Evolutionary conservation across 2,329 filamentous ascomycete genomes (phyloP), one percentile per base, ranked within the genome.

Genomic region (Capronia epimyces): DNA sequence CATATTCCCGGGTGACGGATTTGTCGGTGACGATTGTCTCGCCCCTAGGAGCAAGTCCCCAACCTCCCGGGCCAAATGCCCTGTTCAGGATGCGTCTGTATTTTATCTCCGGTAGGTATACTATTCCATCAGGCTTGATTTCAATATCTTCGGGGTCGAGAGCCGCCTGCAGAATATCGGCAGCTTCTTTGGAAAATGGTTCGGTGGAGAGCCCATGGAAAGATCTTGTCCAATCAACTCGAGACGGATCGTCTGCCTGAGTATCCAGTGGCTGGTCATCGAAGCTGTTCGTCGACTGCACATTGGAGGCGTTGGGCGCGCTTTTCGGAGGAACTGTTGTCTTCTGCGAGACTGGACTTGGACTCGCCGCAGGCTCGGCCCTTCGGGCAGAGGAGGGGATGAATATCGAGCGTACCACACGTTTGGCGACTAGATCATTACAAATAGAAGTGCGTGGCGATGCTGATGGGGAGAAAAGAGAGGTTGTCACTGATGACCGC

Each of bases 91-190:
- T 91, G 57, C 91, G 77, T 39, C 93, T 77, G 72, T 98, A 98
- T 73, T 97, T 96, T 75, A 98, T 97, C 76, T 98, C 93, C 10
- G 93, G 93, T 52, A 98, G 75, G 68, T 97, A 98, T 53, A 97
- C 75, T 61, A 98, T 91, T 27, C 93, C 93, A 72, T 98, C 93
- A 25, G 93, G 91, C 75, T 98, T 98, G 66, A 98, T 86, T 74
- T 98, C 93, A 49, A 98, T 83, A 69, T 97, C 91, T 42, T 83
- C 78, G 0, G 79, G 71, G 47, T 81, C 72, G 10, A 95, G 67
- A 1, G 83, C 82, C 50, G 79, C 75, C 56, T 86, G 78, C 41
- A 96, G 76, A 16, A 87, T 77, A 13, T 81, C 76, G 8, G 80
- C 77, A 46, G 84, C 79, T 68, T 89, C 84, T 40, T 81, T 72